A percentile compares a stretch with the other conserved stretches of the same genome.
These are phyloP conservation scores for Blastomyces gilchristii DNA, from an alignment of 2,329 filamentous ascomycete genomes.

Conservation along the genomic window DNA sequence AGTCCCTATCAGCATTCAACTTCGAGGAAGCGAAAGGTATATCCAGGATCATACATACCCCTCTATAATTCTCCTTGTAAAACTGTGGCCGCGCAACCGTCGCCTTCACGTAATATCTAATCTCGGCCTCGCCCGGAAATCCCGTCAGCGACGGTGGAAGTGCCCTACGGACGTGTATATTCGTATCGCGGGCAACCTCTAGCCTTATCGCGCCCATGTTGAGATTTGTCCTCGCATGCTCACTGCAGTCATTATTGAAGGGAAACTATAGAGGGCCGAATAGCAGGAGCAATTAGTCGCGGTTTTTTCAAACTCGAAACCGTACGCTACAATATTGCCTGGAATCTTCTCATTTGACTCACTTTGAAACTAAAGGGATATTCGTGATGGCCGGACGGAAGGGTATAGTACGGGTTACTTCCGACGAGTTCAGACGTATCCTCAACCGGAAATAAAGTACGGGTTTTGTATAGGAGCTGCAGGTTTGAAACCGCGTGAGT, in stretches of 20 bases:
- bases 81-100: slow-evolving; percentile 81
- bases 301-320: not conserved
- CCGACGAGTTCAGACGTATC: slow-evolving; percentile 30
- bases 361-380: slow-evolving; percentile 44
- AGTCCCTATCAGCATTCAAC: slow-evolving; percentile 13
- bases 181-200: slow-evolving; percentile 36
- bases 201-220: slow-evolving; percentile 37
- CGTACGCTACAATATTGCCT: too few relatives aligned
- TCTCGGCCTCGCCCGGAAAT: slow-evolving; percentile 77
- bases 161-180: slow-evolving; percentile 67
- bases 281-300: not conserved
- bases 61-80: slow-evolving; percentile 79
- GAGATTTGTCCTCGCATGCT: slow-evolving; percentile 38
- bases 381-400: slow-evolving; percentile 37
- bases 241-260: slow-evolving; percentile 41
- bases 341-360: not conserved
- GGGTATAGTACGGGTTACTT: slow-evolving; percentile 33
- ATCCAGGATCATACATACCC: slow-evolving; percentile 23
- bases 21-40: not conserved
- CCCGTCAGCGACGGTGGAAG: slow-evolving; percentile 83
- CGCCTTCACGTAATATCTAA: slow-evolving; percentile 91
- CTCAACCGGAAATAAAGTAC: slow-evolving; percentile 37
- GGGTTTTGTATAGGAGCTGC: slow-evolving; percentile 40
- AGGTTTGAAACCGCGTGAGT: not conserved
- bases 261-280: slow-evolving; percentile 29